Base-by-base conservation (phyloP, 2,329 filamentous ascomycete genomes). In the Beauveria caledonica region DNA sequence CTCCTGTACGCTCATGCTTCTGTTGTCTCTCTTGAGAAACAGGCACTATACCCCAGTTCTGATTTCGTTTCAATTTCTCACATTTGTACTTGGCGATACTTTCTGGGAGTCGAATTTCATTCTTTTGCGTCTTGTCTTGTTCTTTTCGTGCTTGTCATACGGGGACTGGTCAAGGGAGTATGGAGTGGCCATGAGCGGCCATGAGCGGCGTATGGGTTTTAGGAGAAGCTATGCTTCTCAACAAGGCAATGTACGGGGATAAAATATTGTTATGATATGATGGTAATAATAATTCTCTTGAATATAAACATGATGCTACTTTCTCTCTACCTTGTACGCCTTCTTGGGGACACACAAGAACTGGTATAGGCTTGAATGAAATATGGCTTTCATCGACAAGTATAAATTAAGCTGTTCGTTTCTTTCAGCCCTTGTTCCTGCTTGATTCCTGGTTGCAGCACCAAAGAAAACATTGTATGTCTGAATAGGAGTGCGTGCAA, bases 261-360 rank as follows among this genome's bases (percentile, higher is more conserved):
- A 44, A 51, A 52, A 58, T 36, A 36, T 27, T 39, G 13, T 52
- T 36, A 59, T 45, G 56, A 59, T 54, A 48, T 55, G 50, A 61
- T 53, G 60, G 54, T 58, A 53, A 61, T 61, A 61, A 61, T 61
- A 61, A 56, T 61, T 58, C 49, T 55, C 23, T 57, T 51, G 53
- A 27, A 27, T 54, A 53, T 60, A 54, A 39, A 52, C 36, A 33
- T 13, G 29, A 13, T 33, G 29, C 29, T 33, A 33, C 29, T 33
- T 13, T 5, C 11, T 33, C 29, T 33, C 29, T 33, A 33, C 29
- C 29, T 13, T 13, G 29, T 5, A 13, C 29, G 10, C 29, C 29
- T 33, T 33, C 10, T 33, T 11, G 10, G 3, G 4, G 29, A 33
- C 29, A 13, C 3, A 11, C 10, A 33, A 5, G 3, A 33, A 13